Base-by-base conservation (phyloP, 1,284 basidiomycete genomes). In the Hemileia vastatrix region DNA sequence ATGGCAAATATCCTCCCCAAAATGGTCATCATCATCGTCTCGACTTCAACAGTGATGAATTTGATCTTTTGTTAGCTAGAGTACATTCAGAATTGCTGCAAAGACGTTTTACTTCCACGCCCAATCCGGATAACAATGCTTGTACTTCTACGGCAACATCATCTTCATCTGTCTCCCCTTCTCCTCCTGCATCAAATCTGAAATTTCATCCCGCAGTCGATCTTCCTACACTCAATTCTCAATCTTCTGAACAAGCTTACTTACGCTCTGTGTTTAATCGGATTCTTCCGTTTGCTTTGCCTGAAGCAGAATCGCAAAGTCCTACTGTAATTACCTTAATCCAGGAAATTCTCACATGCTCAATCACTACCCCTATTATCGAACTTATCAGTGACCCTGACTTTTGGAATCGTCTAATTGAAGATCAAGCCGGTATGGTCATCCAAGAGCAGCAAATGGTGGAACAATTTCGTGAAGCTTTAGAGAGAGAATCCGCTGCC, bases 381-480 rank as follows among this genome's bases (percentile, higher is more conserved):
- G 89, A 96, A 60, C 88, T 93, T 84, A 73, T 97, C 49, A 82
- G 87, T 54, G 93, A 97, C 73, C 88, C 91, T 15, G 94, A 97
- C 76, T 95, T 95, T 68, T 96, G 92, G 90, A 97, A 97, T 77
- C 81, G 84, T 59, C 83, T 85, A 51, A 88, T 97, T 57, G 92
- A 96, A 74, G 86, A 92, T 77, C 66, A 90, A 87, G 88, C 90
- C 48, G 88, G 88, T 23, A 88, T 85, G 65, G 89, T 85, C 43
- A 90, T 93, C 65, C 87, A 88, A 66, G 88, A 93, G 77, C 90
- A 91, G 86, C 77, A 79, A 55, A 79, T 80, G 71, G 80, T 81
- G 57, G 75, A 77, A 67, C 77, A 79, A 66, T 77, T 82, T 44
- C 77, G 81, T 5, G 77, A 78, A 13, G 80, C 79, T 4, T 73